Conservation (phyloP, 148 eudicot species). For the Euryodendron excelsum region DNA sequence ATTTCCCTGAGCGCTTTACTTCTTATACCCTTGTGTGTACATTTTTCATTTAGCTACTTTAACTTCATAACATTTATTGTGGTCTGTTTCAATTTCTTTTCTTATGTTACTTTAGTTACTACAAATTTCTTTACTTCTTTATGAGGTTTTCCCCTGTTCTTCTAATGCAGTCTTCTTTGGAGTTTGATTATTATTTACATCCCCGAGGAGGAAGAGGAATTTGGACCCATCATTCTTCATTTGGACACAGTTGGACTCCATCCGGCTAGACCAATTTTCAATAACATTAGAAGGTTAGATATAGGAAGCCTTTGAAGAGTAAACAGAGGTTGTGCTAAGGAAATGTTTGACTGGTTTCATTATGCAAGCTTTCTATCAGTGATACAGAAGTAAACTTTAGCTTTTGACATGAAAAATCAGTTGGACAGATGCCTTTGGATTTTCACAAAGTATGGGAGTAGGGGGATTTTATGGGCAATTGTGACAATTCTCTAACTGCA, state of each 20-base stretch:
- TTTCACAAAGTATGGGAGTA: not conserved
- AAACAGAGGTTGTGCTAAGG: not conserved
- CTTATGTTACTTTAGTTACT: not conserved
- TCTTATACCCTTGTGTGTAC: no score
- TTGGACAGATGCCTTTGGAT: not conserved
- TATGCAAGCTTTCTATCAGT: not conserved
- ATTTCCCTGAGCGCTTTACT: no score
- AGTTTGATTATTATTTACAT: conserved; percentile 86
- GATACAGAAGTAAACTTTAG: not conserved
- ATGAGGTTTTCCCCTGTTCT: not conserved
- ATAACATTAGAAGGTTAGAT: conserved; percentile 56
- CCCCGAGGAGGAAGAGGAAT: conserved; percentile 63
- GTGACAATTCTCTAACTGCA: not conserved
- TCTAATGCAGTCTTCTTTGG: conserved; percentile 73
- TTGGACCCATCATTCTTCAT: conserved; percentile 76
- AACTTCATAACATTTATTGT: not conserved
- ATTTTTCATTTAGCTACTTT: no score
- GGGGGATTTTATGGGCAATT: not conserved
- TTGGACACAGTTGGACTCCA: conserved; percentile 87
- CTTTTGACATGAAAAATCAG: not conserved
- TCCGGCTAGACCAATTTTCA: conserved; percentile 45
- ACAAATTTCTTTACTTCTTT: not conserved
- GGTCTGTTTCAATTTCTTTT: conserved; percentile 3
- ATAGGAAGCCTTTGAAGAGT: not conserved
- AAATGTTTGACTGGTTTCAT: not conserved